Conservation (phyloP, 2,329 filamentous ascomycete genomes). For the Chalaropsis ovoidea region DNA sequence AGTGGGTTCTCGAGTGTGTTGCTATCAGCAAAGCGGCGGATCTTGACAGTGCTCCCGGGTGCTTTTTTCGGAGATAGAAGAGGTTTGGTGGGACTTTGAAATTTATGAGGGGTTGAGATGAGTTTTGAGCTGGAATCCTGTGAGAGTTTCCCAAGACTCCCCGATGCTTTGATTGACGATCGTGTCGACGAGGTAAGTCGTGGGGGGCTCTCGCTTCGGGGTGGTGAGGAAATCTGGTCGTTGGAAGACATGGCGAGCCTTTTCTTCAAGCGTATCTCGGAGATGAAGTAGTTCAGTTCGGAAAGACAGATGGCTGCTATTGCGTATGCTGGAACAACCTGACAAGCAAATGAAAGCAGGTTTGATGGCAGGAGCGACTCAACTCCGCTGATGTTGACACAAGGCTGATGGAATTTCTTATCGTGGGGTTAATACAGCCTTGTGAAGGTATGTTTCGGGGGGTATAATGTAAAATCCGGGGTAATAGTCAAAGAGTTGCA, state of each 20-base stretch:
- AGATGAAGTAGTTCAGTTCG: not conserved
- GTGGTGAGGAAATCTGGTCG: not conserved
- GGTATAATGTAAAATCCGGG: not conserved
- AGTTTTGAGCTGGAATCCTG: conserved; percentile 16
- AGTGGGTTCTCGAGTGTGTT: conserved; percentile 25
- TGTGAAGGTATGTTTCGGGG: not conserved
- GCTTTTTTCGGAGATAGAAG: conserved; percentile 32
- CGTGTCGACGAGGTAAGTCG: not conserved
- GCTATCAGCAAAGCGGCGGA: conserved; percentile 22
- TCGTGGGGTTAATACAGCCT: not conserved
- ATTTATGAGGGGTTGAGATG: conserved; percentile 16
- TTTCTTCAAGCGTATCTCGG: not conserved
- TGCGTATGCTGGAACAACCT: too few species aligned
- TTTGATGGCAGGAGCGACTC: too few species aligned
- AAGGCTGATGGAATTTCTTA: not conserved
- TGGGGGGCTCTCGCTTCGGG: not conserved
- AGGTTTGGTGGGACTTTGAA: conserved; percentile 26
- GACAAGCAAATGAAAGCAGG: too few species aligned
- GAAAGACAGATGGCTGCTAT: not conserved
- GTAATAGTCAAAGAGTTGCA: not conserved
- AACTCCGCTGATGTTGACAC: not conserved
- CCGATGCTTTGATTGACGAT: not conserved
- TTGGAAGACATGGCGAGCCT: not conserved
- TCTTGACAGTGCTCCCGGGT: conserved; percentile 24
- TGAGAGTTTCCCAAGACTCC: not conserved